Percentiles rank a stretch among this genome's conserved stretches.
phyloP scores from a whole-genome alignment of 805 yeast species.

The Starmerella tilneyi region DNA sequence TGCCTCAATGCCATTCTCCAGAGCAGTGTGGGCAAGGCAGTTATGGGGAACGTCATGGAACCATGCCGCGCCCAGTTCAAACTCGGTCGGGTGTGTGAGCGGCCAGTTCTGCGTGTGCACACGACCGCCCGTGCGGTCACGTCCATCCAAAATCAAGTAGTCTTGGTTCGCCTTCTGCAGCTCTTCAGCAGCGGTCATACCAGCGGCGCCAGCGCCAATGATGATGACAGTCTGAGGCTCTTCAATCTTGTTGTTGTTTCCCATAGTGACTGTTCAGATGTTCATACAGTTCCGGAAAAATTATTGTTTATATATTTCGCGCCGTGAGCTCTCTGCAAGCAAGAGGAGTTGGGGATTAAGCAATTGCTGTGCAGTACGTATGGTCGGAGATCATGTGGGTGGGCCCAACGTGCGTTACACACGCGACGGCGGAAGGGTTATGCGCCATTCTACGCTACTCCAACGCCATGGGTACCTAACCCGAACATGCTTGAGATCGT shows the following conservation, averaged over 20 bases:
- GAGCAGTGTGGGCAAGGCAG: conserved; percentile 21
- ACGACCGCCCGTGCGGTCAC: conserved; percentile 31
- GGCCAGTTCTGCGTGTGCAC: conserved; percentile 20
- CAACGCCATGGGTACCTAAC: no score
- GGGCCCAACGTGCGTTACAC: no score
- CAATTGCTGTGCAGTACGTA: neutral
- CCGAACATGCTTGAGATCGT: no score
- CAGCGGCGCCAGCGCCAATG: conserved; percentile 32
- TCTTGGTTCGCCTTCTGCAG: conserved; percentile 22
- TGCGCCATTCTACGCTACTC: neutral
- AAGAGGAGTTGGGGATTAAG: neutral
- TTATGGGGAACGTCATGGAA: conserved; percentile 25
- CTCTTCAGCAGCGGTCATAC: conserved; percentile 29
- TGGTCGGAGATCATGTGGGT: neutral
- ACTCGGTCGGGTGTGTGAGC: conserved; percentile 13
- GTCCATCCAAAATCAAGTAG: conserved; percentile 28
- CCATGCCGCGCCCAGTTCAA: conserved; percentile 28
- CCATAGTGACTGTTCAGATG: no score
- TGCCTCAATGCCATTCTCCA: conserved; percentile 16
- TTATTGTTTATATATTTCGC: neutral
- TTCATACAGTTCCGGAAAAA: neutral
- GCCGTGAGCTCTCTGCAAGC: neutral
- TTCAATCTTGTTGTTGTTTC: neutral
- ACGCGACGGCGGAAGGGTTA: neutral
- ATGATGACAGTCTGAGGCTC: conserved; percentile 21